Evolutionary conservation across 805 yeast species (phyloP), one percentile per base, ranked within the genome.

Genomic region (Candida pseudofarinosa): DNA sequence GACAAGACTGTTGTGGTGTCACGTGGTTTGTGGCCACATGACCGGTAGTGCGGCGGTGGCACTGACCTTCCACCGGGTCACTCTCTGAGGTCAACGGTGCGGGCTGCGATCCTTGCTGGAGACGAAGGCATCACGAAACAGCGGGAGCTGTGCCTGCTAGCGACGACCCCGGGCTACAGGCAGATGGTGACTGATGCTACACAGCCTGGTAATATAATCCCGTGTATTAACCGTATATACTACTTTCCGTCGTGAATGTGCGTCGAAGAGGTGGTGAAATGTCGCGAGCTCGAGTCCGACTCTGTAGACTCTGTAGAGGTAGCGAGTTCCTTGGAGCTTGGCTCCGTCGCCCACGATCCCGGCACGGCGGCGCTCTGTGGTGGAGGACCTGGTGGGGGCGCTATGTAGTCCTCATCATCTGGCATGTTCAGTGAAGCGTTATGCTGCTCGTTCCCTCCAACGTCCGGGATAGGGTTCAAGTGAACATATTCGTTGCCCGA

Each of bases 401-500:
- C 44, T 3, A 38, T 34, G 3, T 34, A 37, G 10, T 20, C 33
- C 30, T 28, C 19, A 16, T 35, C 16, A 10, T 43, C 44, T 12
- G 48, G 46, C 4, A 37, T 39, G 2, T 34, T 45, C 10, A 37
- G 35, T 14, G 55, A 51, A 14, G 51, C 47, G 33, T 51, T 45
- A 26, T 42, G 48, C 18, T 48, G 41, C 33, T 49, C 45, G 16
- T 40, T 47, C 10, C 10, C 28, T 23, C 28, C 28, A 23, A 23
- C 28, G 6, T 6, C 6, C 28, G 10, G 10, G 28, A 23, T 23
- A 7, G 28, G 28, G 10, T 23, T 23, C 28, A 23, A 23, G 6
- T 6, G 28, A 23, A 23, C 10, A 23, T 23, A 10, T 23, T 23
- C 5, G 44, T 39, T 19, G 39, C 35, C 10, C 41, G 31, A 13